phyloP scores from a whole-genome alignment of 345 rosid genomes.

The Moricandia arvensis region DNA sequence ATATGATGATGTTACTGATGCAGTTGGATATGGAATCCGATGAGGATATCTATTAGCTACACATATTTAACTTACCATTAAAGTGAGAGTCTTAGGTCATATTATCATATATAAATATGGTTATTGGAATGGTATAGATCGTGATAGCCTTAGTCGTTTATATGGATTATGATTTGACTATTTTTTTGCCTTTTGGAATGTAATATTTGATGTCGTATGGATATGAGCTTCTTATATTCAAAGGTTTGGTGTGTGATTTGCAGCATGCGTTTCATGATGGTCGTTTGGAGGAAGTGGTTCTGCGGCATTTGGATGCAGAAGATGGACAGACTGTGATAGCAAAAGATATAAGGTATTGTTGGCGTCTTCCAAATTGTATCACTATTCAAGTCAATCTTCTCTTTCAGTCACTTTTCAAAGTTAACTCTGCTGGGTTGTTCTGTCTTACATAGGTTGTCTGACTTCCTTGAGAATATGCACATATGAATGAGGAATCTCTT shows the following conservation, averaged over 20 bases:
- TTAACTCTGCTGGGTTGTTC: neutral
- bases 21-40: constrained; percentile 47
- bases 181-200: neutral
- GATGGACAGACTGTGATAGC: constrained; percentile 74
- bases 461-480: constrained; percentile 56
- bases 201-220: constrained; percentile 21
- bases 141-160: neutral
- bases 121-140: neutral
- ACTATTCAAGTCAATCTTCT: neutral
- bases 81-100: constrained; percentile 31
- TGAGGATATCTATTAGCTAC: constrained; percentile 39
- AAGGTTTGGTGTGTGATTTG: constrained; percentile 32
- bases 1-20: constrained; percentile 52
- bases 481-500: constrained; percentile 17
- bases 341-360: constrained; percentile 50
- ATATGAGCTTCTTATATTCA: constrained; percentile 24
- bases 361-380: neutral
- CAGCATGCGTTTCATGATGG: constrained; percentile 84
- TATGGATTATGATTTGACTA: constrained; percentile 9
- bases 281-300: constrained; percentile 68
- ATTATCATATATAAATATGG: neutral
- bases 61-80: neutral
- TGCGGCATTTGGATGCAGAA: constrained; percentile 77
- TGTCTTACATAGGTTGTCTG: constrained; percentile 54
- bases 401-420: neutral